phyloP scores from a whole-genome alignment of 148 eudicot genomes.

The Vaccinium darrowii region DNA sequence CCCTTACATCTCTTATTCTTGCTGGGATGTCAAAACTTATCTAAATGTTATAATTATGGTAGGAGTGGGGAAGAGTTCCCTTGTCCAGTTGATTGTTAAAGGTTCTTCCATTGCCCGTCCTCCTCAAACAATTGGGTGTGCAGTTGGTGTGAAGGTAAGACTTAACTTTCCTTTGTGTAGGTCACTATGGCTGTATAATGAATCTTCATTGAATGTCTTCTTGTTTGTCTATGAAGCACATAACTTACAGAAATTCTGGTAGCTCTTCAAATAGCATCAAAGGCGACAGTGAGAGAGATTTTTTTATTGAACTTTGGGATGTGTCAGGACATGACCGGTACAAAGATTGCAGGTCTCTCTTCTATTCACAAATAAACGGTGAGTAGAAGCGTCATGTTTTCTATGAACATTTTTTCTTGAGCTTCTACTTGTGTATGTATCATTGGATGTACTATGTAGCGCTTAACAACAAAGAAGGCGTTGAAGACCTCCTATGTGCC shows the following conservation, averaged over 20 bases:
- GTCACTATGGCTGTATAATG: conserved; percentile 1
- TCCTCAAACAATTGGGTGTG: conserved; percentile 86
- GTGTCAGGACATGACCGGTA: conserved; percentile 95
- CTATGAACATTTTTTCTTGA: neutral
- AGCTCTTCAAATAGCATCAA: conserved; percentile 83
- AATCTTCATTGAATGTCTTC: conserved; percentile 11
- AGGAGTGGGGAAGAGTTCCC: conserved; percentile 98
- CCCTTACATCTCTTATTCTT: neutral
- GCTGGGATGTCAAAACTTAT: conserved; percentile 2
- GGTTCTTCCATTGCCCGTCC: conserved; percentile 73
- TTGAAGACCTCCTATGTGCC: neutral
- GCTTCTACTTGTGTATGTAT: neutral
- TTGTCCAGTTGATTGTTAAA: conserved; percentile 83
- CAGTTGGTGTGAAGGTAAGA: conserved; percentile 77
- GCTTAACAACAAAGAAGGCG: neutral
- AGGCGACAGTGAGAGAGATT: conserved; percentile 80
- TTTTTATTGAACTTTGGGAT: conserved; percentile 94
- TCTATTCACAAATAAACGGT: conserved; percentile 90
- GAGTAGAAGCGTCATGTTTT: conserved; percentile 17
- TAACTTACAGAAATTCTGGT: conserved; percentile 70
- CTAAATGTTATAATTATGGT: conserved; percentile 18
- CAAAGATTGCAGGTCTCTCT: conserved; percentile 88
- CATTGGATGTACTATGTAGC: neutral
- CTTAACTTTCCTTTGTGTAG: neutral
- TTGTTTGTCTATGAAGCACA: conserved; percentile 52